phyloP scores from a whole-genome alignment of 2,329 filamentous ascomycete species.

The Alternaria triticimaculans region DNA sequence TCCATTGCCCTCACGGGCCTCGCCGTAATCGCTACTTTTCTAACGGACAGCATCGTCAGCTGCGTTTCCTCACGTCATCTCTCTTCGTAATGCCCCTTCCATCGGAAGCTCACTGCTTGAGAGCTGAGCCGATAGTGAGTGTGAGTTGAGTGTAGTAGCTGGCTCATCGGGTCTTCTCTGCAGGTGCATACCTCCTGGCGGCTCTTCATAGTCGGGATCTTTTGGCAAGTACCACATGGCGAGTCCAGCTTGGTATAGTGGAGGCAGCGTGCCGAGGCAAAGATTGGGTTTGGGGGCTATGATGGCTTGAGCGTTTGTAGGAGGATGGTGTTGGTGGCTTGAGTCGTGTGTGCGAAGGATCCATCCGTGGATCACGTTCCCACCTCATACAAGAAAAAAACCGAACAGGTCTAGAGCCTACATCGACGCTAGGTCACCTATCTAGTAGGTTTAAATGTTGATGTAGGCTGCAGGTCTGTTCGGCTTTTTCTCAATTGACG shows the following conservation, averaged over 20 bases:
- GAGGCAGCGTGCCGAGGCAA: constrained; percentile 13
- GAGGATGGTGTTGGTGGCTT: neutral
- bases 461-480: no score
- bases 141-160: neutral
- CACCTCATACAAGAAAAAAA: no score
- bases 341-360: neutral
- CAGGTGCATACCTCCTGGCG: neutral
- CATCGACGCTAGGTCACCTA: no score
- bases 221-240: constrained; percentile 22
- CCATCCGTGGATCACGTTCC: neutral
- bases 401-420: no score
- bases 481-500: no score
- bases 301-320: neutral
- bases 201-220: neutral
- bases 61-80: no score
- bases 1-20: neutral
- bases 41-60: neutral
- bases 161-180: neutral
- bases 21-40: neutral
- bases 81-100: neutral
- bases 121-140: neutral
- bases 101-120: neutral
- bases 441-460: no score
- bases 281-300: constrained; percentile 12
- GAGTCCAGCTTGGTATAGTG: constrained; percentile 23